Base-by-base conservation (phyloP, 2,329 filamentous ascomycete genomes). In the Diaporthe citrichinensis region DNA sequence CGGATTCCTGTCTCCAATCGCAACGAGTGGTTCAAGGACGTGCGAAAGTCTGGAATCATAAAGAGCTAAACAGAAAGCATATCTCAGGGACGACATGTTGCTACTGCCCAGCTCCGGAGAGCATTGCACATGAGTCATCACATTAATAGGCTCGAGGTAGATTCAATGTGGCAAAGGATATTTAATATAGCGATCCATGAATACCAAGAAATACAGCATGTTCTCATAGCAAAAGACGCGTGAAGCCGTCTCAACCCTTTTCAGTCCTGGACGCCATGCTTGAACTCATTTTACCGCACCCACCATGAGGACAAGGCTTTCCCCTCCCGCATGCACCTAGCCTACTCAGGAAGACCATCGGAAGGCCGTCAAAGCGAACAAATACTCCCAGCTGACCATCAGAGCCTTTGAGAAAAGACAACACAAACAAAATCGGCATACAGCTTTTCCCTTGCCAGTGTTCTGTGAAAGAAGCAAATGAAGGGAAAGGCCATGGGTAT, bases 181-280 rank as follows among this genome's bases (percentile, higher is more conserved):
- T 41, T 49, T 69, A 55, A 23, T 14, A 17, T 7, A 28, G 34
- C 49, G 17, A 53, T 9, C n/a, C 65, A 39, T 4, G n/a, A 41
- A 28, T 69, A 28, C 5, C n/a, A 9, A 28, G 49, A 41, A 68
- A 31, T 55, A 17, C 49, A 55, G 49, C 65, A 28, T 53, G 36
- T 25, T 53, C 31, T 69, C 15, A 39, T 41, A 41, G 34, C 65
- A 51, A n/a, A 41, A 55, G n/a, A 31, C 15, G 34, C n/a, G 4
- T 55, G 34, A 55, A 69, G 49, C 49, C n/a, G 15, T 41, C 34
- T 41, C 23, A 51, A n/a, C 34, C 20, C n/a, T 25, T 53, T 39
- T 55, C 49, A 39, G 49, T 20, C 65, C 65, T 39, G 41, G 49
- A 69, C 65, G 49, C 65, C 65, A 14, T 69, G 65, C 65, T 69